Conservation (phyloP, 352 stramenopile genomes). For the Phytopythium kandeliae region DNA sequence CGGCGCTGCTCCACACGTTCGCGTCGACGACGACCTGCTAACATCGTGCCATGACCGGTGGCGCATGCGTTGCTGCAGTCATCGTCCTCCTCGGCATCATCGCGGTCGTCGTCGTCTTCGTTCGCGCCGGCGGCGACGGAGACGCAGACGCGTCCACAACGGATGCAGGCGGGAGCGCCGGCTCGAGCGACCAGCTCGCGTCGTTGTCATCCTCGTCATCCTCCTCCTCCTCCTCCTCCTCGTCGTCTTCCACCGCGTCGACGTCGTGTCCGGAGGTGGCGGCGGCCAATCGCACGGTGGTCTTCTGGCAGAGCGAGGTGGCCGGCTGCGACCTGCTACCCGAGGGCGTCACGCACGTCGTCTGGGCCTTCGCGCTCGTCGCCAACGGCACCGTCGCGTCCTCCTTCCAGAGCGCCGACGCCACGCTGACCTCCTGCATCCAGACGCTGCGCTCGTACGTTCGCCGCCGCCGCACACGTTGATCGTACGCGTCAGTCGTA, state of each 20-base stretch:
- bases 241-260: neutral
- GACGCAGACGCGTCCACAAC: slow-evolving; percentile 7
- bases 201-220: slow-evolving; percentile 2
- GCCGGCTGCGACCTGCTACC: slow-evolving; percentile 67
- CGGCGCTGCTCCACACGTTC: slow-evolving; percentile 3
- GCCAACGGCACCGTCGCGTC: slow-evolving; percentile 37
- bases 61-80: slow-evolving; percentile 9
- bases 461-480: too few relatives aligned
- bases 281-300: slow-evolving; percentile 51
- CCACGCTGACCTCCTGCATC: slow-evolving; percentile 50
- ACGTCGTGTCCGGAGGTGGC: slow-evolving; percentile 22
- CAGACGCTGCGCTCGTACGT: slow-evolving; percentile 33
- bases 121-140: slow-evolving; percentile 23
- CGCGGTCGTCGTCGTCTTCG: slow-evolving; percentile 29
- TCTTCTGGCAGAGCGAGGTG: slow-evolving; percentile 81
- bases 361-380: slow-evolving; percentile 73
- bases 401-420: slow-evolving; percentile 55
- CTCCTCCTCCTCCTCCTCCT: neutral
- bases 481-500: too few relatives aligned
- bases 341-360: slow-evolving; percentile 61
- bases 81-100: slow-evolving; percentile 36
- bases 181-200: neutral
- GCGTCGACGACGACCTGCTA: too few relatives aligned
- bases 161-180: neutral
- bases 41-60: too few relatives aligned